phyloP scores from a whole-genome alignment of 1,284 basidiomycete genomes.

The Rhodotorula sp. region DNA sequence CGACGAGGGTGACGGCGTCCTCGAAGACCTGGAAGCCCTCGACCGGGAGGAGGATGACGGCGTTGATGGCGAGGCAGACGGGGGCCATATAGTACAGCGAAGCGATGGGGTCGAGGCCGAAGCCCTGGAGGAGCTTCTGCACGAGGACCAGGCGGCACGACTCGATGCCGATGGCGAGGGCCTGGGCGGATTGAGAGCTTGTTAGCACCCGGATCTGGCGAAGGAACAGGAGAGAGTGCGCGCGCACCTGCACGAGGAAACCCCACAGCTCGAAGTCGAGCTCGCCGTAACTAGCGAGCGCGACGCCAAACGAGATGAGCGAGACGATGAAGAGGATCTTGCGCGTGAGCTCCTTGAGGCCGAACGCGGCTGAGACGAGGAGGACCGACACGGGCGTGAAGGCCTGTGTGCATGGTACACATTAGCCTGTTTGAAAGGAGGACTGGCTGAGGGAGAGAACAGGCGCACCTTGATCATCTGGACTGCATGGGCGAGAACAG shows the following conservation, averaged over 20 bases:
- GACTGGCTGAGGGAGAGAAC: no score
- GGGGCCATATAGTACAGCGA: conserved; percentile 77
- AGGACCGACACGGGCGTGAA: conserved; percentile 96
- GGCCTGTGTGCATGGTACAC: conserved; percentile 59
- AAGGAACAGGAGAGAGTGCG: conserved; percentile 18
- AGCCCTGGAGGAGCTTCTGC: conserved; percentile 91
- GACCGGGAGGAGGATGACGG: conserved; percentile 49
- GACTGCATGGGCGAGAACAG: conserved; percentile 50
- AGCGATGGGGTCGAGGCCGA: conserved; percentile 59
- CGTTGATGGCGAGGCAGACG: conserved; percentile 85
- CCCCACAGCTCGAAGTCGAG: conserved; percentile 80
- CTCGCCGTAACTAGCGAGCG: conserved; percentile 67
- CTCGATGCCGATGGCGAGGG: conserved; percentile 64
- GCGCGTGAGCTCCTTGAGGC: conserved; percentile 76
- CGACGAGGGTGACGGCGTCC: conserved; percentile 36
- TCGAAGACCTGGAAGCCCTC: conserved; percentile 38
- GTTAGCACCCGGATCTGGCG: conserved; percentile 66
- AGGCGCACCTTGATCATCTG: conserved; percentile 86
- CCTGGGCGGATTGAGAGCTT: conserved; percentile 40
- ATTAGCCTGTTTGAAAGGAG: neutral
- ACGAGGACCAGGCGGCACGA: conserved; percentile 93
- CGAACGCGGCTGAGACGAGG: conserved; percentile 87
- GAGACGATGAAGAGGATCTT: conserved; percentile 31
- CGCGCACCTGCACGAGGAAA: conserved; percentile 61
- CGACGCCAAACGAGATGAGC: conserved; percentile 38